Evolutionary conservation across 805 yeast species (phyloP), one percentile per base, ranked within the genome.

Genomic region (Myxozyma vanderwaltii): DNA sequence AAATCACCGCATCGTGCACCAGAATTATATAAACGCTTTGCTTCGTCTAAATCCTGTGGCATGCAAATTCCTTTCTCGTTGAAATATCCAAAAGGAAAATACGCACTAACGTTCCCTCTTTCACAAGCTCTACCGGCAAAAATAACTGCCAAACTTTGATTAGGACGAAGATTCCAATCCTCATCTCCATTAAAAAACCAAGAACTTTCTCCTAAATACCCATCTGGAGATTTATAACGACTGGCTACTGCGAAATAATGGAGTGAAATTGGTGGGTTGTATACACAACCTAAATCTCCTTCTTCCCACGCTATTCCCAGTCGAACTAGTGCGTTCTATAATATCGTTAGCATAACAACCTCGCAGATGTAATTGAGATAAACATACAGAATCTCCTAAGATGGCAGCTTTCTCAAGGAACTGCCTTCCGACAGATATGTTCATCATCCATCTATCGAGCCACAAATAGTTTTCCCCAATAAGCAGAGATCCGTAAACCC

Each of bases 131-230:
- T 68, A 3, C 19, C 26, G 3, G 89, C 87, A 85, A 89, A 87
- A 17, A 81, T 70, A 63, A 81, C 85, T 0, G 91, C 89, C 74
- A 86, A 86, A 46, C 76, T 77, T 63, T 82, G 86, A 70, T 84
- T 84, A 6, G 80, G 78, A 44, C 74, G 73, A 44, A 87, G 70
- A 1, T 82, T 74, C 1, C 78, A 82, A 13, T 77, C 76, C 8
- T 82, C 83, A 29, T 83, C 83, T 1, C 95, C 95, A 0, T 90
- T 84, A 12, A 87, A 77, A 66, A 85, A 83, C 91, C 92, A 87
- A 49, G 75, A 75, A 41, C 75, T 70, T 15, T 77, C 61, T 63
- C 75, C 79, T 46, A 67, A 24, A 36, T 54, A 58, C 3, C 74
- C 71, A 52, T 74, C 77, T 1, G 76, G 70, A n/a, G 67, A 68